phyloP scores from a whole-genome alignment of 2,329 filamentous ascomycete species.

The Tolypocladium guangdongense region DNA sequence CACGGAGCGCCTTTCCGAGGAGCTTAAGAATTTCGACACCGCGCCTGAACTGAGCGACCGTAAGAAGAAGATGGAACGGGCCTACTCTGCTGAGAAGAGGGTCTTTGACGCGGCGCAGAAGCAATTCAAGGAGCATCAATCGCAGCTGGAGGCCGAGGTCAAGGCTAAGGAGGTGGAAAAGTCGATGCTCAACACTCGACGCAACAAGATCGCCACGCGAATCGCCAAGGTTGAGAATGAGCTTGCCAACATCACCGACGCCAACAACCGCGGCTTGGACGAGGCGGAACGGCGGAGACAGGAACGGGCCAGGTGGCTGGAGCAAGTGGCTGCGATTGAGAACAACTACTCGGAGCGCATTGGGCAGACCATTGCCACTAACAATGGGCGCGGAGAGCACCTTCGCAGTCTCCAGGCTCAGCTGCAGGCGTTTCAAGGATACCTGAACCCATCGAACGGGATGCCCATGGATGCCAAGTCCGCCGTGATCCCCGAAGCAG shows the following conservation, averaged over 20 bases:
- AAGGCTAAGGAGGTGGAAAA: constrained; percentile 55
- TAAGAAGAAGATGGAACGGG: constrained; percentile 42
- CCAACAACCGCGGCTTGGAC: constrained; percentile 53
- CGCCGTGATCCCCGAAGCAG: constrained; percentile 7
- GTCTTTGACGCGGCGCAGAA: constrained; percentile 48
- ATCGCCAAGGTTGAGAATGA: constrained; percentile 65
- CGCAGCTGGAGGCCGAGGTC: constrained; percentile 50
- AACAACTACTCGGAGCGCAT: constrained; percentile 34
- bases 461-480: constrained; percentile 18
- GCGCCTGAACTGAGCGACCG: constrained; percentile 51
- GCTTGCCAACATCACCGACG: constrained; percentile 57
- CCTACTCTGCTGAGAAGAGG: constrained; percentile 43
- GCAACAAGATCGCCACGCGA: constrained; percentile 60
- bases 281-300: constrained; percentile 50
- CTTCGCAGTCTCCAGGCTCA: constrained; percentile 20
- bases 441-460: constrained; percentile 20
- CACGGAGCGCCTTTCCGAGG: constrained; percentile 40
- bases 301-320: constrained; percentile 35
- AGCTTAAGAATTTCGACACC: constrained; percentile 51
- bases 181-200: constrained; percentile 51
- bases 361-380: constrained; percentile 23
- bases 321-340: constrained; percentile 34
- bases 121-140: constrained; percentile 46
- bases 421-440: constrained; percentile 20
- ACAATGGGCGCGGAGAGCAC: constrained; percentile 18